These are phyloP conservation scores for Termitomyces sp. DNA, from an alignment of 768 basidiomycete species.

Conservation along the genomic window DNA sequence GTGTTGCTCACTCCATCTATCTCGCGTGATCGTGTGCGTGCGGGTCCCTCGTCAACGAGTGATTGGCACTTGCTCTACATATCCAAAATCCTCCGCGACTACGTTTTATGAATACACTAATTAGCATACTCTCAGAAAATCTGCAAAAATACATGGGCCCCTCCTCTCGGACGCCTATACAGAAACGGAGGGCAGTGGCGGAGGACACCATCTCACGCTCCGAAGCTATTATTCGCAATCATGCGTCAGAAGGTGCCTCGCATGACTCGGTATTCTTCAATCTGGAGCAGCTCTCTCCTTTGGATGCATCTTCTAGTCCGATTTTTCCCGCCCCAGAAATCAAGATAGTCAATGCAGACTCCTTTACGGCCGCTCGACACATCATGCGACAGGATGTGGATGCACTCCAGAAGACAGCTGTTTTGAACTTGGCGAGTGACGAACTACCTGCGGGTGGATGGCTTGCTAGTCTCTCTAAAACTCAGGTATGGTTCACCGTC, in stretches of 20 bases:
- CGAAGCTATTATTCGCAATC: conserved; percentile 18
- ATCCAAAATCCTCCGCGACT: too few species aligned
- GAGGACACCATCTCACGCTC: conserved; percentile 25
- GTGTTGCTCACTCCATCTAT: too few species aligned
- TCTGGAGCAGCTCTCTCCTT: conserved; percentile 20
- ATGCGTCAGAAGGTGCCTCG: conserved; percentile 25
- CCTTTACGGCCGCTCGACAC: conserved; percentile 30
- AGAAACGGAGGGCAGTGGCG: conserved; percentile 13
- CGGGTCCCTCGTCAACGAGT: too few species aligned
- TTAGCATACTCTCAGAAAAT: not conserved
- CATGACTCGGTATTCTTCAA: conserved; percentile 22
- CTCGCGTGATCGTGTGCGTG: too few species aligned
- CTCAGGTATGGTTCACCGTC: conserved; percentile 21
- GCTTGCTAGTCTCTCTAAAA: conserved; percentile 20
- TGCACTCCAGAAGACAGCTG: conserved; percentile 23
- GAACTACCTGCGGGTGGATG: conserved; percentile 26
- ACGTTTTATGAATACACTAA: too few species aligned
- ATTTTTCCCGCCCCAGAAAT: conserved; percentile 15
- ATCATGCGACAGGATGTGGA: conserved; percentile 22
- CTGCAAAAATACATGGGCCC: not conserved
- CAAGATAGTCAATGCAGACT: conserved; percentile 28
- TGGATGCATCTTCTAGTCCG: conserved; percentile 15
- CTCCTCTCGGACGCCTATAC: not conserved
- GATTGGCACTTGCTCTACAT: too few species aligned
- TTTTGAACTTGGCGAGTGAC: conserved; percentile 37